Evolutionary conservation across 352 stramenopile genomes (phyloP), one percentile per base, ranked within the genome.

Genomic region (Globisporangium carolinianum): DNA sequence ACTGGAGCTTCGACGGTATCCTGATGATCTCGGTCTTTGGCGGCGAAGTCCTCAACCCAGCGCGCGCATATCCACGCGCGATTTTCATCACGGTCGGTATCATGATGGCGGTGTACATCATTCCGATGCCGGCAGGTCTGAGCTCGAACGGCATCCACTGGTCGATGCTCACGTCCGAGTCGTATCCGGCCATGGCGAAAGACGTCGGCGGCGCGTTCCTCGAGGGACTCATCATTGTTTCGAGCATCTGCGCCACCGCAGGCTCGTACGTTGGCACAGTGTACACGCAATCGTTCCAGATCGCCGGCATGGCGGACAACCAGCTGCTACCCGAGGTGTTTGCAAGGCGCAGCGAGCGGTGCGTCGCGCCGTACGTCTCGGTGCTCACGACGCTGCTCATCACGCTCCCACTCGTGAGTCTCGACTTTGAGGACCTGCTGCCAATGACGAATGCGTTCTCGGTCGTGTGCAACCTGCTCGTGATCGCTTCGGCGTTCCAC

Each of bases 1-100:
- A 97, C 72, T 98, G 94, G 92, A 98, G 97, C 70, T 90, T 96
- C 50, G 97, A 98, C 65, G 93, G 87, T 35, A 97, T 97, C 64
- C 87, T 97, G 62, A 87, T 79, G 57, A 86, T 86, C 2, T 95
- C 88, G 0, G 82, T 86, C 5, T 98, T 98, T 62, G 91, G 87
- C 6, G 90, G 79, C 2, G 90, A 98, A 55, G 86, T 98, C 10
- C 64, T 84, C 8, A 87, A 95, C 66, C 91, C 91, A 0, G 82
- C 73, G 2, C 73, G 68, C 11, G 84, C 79, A 2, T 98, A 96
- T 66, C 83, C 91, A 3, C 67, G 72, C 1, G 91, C 89, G 0
- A 96, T 98, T 68, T 68, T 83, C 24, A 68, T 86, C 35, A 53
- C 49, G 14, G 49, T 53, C 2, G 11, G 41, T 14, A 78, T 95